phyloP scores from a whole-genome alignment of 257 asterid genomes.

The Fraxinus excelsior region DNA sequence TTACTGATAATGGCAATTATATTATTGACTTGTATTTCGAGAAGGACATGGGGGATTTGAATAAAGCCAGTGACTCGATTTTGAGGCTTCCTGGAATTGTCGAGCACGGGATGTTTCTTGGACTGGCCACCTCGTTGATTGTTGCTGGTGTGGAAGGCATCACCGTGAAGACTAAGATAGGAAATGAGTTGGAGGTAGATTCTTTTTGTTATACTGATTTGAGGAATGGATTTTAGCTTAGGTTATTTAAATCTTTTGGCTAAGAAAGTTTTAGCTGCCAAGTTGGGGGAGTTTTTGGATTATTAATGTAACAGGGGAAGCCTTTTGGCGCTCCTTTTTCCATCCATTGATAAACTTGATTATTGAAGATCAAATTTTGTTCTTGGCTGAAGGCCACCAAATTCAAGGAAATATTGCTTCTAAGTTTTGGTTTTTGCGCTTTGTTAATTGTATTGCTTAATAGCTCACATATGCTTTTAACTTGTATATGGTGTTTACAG shows the following conservation, averaged over 20 bases:
- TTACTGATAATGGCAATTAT: slow-evolving; percentile 64
- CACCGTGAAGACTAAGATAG: slow-evolving; percentile 52
- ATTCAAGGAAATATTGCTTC: slow-evolving; percentile 7
- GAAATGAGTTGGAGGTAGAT: slow-evolving; percentile 38
- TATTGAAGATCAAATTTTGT: slow-evolving; percentile 18
- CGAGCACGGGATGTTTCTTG: slow-evolving; percentile 69
- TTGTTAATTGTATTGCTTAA: neutral
- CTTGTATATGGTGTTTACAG: too few species aligned
- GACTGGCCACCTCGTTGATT: slow-evolving; percentile 57
- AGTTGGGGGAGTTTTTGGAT: slow-evolving; percentile 20
- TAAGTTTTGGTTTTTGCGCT: neutral
- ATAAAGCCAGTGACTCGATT: slow-evolving; percentile 55
- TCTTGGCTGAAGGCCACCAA: slow-evolving; percentile 22
- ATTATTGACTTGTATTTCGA: slow-evolving; percentile 64
- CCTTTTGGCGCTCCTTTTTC: slow-evolving; percentile 26
- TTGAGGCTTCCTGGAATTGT: slow-evolving; percentile 74
- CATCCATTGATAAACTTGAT: slow-evolving; percentile 26
- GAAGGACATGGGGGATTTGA: slow-evolving; percentile 60
- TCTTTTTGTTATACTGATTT: slow-evolving; percentile 42
- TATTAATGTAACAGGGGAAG: slow-evolving; percentile 20
- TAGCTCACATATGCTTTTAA: neutral
- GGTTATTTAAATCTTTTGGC: slow-evolving; percentile 1
- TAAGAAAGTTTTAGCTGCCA: slow-evolving; percentile 20
- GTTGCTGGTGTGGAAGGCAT: slow-evolving; percentile 61
- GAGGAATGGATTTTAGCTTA: slow-evolving; percentile 42